Conservation (phyloP, 2,329 filamentous ascomycete species). For the Zasmidium cellare region DNA sequence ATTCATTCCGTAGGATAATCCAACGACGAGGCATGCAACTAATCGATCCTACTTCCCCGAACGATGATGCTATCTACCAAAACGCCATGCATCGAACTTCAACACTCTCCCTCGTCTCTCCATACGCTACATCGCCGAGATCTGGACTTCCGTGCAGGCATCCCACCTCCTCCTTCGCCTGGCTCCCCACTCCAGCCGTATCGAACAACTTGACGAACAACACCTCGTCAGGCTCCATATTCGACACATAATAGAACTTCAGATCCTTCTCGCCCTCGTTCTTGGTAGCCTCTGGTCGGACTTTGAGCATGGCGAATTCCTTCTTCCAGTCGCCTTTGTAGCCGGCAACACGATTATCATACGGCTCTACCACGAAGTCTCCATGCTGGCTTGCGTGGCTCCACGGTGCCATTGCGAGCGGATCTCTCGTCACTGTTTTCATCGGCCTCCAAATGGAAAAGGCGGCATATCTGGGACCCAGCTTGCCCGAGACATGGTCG, state of each 20-base stretch:
- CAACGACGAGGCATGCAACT: too few relatives aligned
- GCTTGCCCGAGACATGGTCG: neutral
- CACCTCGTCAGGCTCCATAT: constrained; percentile 13
- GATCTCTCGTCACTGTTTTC: constrained; percentile 8
- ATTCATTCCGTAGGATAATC: too few relatives aligned
- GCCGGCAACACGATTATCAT: constrained; percentile 2
- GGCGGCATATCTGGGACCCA: constrained; percentile 8
- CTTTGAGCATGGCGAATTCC: constrained; percentile 6
- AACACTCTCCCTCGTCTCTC: constrained; percentile 2
- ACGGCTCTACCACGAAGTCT: constrained; percentile 4
- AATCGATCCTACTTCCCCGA: too few relatives aligned
- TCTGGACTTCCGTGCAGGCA: constrained; percentile 11
- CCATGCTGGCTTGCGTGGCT: neutral
- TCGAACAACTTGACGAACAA: constrained; percentile 14
- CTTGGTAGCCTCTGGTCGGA: constrained; percentile 3
- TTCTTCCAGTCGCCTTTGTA: constrained; percentile 4
- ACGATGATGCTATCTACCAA: constrained; percentile 6
- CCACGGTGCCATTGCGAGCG: constrained; percentile 4
- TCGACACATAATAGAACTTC: constrained; percentile 7
- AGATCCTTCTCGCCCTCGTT: neutral
- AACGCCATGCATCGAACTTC: constrained; percentile 9
- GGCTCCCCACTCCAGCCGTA: constrained; percentile 1
- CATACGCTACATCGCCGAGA: constrained; percentile 5
- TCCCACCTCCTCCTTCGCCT: constrained; percentile 1
- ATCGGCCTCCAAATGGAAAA: constrained; percentile 12